phyloP scores from a whole-genome alignment of 75 land plant genomes.

The Gnetum montanum region DNA sequence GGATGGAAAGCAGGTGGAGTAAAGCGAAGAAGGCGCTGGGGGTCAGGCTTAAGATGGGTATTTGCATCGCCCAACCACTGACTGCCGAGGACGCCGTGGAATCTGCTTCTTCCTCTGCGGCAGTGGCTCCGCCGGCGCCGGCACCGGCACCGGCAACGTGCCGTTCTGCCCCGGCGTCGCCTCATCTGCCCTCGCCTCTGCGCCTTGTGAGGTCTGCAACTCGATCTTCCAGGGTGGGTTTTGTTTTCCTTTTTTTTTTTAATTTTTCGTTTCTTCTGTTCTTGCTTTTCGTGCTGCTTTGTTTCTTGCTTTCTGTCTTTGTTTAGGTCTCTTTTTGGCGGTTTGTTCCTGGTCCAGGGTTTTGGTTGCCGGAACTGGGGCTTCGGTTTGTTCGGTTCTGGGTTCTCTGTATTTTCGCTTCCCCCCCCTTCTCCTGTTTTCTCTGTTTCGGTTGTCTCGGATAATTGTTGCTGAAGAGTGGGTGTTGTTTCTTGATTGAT shows the following conservation, averaged over 20 bases:
- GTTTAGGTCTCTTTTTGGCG: not conserved
- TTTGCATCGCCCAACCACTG: slow-evolving; percentile 25
- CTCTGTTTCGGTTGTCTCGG: not conserved
- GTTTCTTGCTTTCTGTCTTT: not conserved
- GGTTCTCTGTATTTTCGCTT: too few species aligned
- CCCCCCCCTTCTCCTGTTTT: not conserved
- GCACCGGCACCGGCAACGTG: not conserved
- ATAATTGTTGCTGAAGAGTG: not conserved
- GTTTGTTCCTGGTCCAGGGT: not conserved
- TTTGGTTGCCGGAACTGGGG: too few species aligned
- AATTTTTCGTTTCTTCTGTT: not conserved
- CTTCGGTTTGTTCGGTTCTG: too few species aligned
- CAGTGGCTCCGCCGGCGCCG: not conserved
- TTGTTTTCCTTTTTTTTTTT: not conserved
- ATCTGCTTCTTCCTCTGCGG: not conserved
- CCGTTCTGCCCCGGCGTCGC: slow-evolving; percentile 21
- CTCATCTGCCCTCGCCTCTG: slow-evolving; percentile 32
- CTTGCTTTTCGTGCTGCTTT: not conserved
- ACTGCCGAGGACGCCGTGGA: slow-evolving; percentile 11
- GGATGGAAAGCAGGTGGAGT: slow-evolving; percentile 46
- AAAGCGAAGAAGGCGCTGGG: slow-evolving; percentile 37
- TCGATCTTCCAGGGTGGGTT: slow-evolving; percentile 44
- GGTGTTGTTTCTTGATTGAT: too few species aligned
- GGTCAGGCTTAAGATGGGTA: slow-evolving; percentile 20
- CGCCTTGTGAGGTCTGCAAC: slow-evolving; percentile 24